Evolutionary conservation across 176 grass and related monocot species (phyloP).

Genomic region (Cenchrus americanus): DNA sequence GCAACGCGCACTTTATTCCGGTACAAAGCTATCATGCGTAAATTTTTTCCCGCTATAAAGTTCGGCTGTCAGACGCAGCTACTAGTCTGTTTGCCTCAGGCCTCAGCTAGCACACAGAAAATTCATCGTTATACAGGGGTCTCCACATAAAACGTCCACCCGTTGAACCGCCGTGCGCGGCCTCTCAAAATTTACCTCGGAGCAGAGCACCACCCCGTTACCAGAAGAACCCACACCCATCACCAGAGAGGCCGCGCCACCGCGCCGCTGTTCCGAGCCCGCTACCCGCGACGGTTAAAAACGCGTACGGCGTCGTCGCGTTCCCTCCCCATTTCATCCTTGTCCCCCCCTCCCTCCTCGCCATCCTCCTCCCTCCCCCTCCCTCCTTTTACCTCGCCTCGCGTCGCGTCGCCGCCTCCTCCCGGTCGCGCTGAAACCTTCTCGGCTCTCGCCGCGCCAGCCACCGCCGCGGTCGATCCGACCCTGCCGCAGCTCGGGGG

Average conservation of each 20-base stretch:
- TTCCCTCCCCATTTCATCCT: constrained; percentile 38
- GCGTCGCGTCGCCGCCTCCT: constrained; percentile 9
- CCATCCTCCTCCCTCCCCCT: background rate
- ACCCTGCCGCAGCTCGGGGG: constrained; percentile 24
- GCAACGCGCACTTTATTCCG: constrained; percentile 26
- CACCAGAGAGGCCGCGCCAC: background rate
- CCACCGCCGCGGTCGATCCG: constrained; percentile 41
- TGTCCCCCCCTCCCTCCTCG: constrained; percentile 12
- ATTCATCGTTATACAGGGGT: background rate
- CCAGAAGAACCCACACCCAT: background rate
- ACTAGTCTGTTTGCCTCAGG: no score
- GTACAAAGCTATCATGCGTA: constrained; percentile 27
- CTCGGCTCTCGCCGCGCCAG: background rate
- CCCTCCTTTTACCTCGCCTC: constrained; percentile 22
- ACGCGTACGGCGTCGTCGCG: constrained; percentile 52
- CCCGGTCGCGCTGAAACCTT: constrained; percentile 36
- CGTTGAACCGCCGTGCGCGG: background rate
- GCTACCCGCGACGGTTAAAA: constrained; percentile 61
- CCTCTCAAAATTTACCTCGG: constrained; percentile 28
- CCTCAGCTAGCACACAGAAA: background rate
- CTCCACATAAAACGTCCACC: background rate
- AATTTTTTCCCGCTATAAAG: constrained; percentile 17
- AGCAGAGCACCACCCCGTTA: background rate
- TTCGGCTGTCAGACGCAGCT: constrained; percentile 5
- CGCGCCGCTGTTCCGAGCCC: constrained; percentile 6